Base-by-base conservation (phyloP, 225 moss, liverwort and hornwort genomes). In the Antitrichia curtipendula region DNA sequence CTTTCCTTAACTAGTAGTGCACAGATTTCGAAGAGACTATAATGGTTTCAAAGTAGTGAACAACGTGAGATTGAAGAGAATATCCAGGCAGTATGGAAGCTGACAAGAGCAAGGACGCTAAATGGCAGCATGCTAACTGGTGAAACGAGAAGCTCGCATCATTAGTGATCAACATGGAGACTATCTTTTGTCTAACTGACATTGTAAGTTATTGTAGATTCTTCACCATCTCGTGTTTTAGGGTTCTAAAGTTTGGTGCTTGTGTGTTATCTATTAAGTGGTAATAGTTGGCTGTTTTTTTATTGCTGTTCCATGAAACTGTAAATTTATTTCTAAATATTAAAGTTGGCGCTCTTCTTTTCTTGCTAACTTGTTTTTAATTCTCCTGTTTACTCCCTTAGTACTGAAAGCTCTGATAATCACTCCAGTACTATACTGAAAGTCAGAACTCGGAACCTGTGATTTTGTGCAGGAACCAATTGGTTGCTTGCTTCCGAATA, bases 71-170 rank as follows among this genome's bases (percentile, higher is more conserved):
- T 70, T 62, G 84, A 84, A 86, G 85, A 79, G 78, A 75, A 72
- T 62, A 73, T 78, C 80, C 84, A 83, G 88, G 90, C 77, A 86
- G 91, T 84, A 86, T 72, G 90, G 90, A 92, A 90, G 86, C 89
- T 89, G 83, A 87, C 61, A 58, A 87, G 85, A 86, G 87, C 90
- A 81, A 87, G 91, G 87, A 82, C 64, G 81, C 73, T 87, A 82
- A 90, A 83, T 90, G 88, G 90, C 89, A 90, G 88, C 88, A 85
- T 88, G 87, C 87, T 88, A 78, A 87, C 82, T 93, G 75, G 81
- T 73, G 58, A 78, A 89, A 75, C 53, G 76, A 82, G 89, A 87
- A 87, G 81, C 86, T 86, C 54, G 88, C 86, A 82, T 83, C 75
- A 75, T 86, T 77, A 83, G 81, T 78, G 87, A 75, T 70, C 80